phyloP scores from a whole-genome alignment of 2,329 filamentous ascomycete species.

The Cladosporium halotolerans region DNA sequence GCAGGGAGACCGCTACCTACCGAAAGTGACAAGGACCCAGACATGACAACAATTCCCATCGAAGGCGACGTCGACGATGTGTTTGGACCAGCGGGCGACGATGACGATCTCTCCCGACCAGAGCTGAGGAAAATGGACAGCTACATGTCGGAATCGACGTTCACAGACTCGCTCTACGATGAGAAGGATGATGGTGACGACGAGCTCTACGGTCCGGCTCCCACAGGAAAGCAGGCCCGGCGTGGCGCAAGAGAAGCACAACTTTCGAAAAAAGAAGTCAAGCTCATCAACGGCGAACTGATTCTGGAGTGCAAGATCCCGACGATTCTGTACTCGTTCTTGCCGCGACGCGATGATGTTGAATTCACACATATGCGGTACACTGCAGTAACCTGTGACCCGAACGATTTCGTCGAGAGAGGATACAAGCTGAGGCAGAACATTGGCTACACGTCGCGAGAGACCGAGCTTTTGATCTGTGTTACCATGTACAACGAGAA shows the following conservation, averaged over 20 bases:
- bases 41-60: slow-evolving; percentile 67
- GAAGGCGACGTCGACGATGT: slow-evolving; percentile 48
- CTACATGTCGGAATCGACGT: slow-evolving; percentile 56
- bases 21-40: slow-evolving; percentile 36
- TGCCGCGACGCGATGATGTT: slow-evolving; percentile 84
- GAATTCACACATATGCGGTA: slow-evolving; percentile 99
- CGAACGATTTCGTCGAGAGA: slow-evolving; percentile 76
- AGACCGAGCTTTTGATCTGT: slow-evolving; percentile 94
- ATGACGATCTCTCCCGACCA: slow-evolving; percentile 48
- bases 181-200: slow-evolving; percentile 53
- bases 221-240: slow-evolving; percentile 77
- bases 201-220: slow-evolving; percentile 70
- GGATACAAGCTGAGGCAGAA: slow-evolving; percentile 92
- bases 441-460: slow-evolving; percentile 73
- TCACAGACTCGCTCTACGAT: slow-evolving; percentile 54
- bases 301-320: slow-evolving; percentile 99
- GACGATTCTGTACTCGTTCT: slow-evolving; percentile 93
- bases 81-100: slow-evolving; percentile 59
- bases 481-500: slow-evolving; percentile 99
- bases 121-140: slow-evolving; percentile 58
- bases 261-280: slow-evolving; percentile 88
- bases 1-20: slow-evolving; percentile 43
- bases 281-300: slow-evolving; percentile 93
- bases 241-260: slow-evolving; percentile 81
- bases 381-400: slow-evolving; percentile 92